These are phyloP conservation scores for Cylindrotheca fusiformis DNA, from an alignment of 108 stramenopile species.

Conservation along the genomic window DNA sequence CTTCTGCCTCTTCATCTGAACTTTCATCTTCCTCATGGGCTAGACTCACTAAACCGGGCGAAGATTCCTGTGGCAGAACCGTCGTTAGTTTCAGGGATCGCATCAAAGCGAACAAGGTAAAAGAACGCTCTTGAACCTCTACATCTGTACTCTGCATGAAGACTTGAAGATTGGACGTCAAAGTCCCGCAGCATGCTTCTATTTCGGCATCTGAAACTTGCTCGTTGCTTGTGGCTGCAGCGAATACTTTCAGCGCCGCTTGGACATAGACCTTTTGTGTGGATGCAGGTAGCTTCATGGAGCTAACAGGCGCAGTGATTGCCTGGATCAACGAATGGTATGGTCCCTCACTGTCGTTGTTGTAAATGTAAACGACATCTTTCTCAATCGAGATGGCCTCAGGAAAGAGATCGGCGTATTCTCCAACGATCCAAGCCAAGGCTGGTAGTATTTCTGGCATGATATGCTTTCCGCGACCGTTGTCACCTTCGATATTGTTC, in stretches of 20 bases:
- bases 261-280: slow-evolving; percentile 91
- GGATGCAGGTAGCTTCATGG: slow-evolving; percentile 33
- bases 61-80: background rate
- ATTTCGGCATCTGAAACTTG: slow-evolving; percentile 53
- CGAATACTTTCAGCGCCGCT: slow-evolving; percentile 85
- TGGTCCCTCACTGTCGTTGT: slow-evolving; percentile 45
- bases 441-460: slow-evolving; percentile 84
- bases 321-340: slow-evolving; percentile 74
- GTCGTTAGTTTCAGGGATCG: slow-evolving; percentile 49
- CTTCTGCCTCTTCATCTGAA: slow-evolving; percentile 17
- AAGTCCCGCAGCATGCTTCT: slow-evolving; percentile 45
- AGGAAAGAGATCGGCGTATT: slow-evolving; percentile 83
- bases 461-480: slow-evolving; percentile 42
- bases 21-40: slow-evolving; percentile 21
- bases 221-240: slow-evolving; percentile 58
- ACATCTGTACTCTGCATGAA: slow-evolving; percentile 66
- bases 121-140: slow-evolving; percentile 93
- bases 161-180: slow-evolving; percentile 44
- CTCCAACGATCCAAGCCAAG: slow-evolving; percentile 96
- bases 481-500: slow-evolving; percentile 28
- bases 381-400: slow-evolving; percentile 54
- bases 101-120: slow-evolving; percentile 66
- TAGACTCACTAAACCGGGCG: slow-evolving; percentile 20
- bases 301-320: slow-evolving; percentile 54
- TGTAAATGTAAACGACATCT: slow-evolving; percentile 43